Evolutionary conservation across 2,329 filamentous ascomycete genomes (phyloP), one percentile per base, ranked within the genome.

Genomic region (Bipolaris gigantea): DNA sequence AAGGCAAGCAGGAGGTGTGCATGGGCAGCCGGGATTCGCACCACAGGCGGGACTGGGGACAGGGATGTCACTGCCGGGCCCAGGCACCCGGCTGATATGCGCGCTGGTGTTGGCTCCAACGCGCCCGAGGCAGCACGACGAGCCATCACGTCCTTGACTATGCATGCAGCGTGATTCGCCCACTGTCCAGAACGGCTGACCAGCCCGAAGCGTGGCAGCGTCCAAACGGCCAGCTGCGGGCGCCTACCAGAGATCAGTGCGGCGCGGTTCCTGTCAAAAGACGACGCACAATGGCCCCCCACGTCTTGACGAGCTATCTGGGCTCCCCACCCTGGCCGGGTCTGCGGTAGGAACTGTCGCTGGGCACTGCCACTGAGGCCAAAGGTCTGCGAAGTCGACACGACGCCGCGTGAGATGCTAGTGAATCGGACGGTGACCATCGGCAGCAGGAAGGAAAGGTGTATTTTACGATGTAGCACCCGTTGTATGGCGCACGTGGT

Each of bases 81-180:
- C 61, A 71, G 65, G 65, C 63, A 70, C 61, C 62, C 33, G 52
- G 25, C 45, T 50, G 49, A 53, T 58, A 41, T 51, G 53, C 57
- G 56, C 49, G 44, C 44, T 60, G 50, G 57, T 44, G 64, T 58
- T 70, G 66, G 62, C 56, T 57, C 56, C 49, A 63, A 38, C 42
- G 44, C 56, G 52, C 56, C 54, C 54, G 44, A 53, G 52, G 49
- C 43, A 44, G 45, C 48, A 55, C 42, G 25, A 32, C 48, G 44
- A 30, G 36, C n/a, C 35, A 43, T 34, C 42, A 47, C 36, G 48
- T 51, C 48, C 38, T 51, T 42, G 34, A 30, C 45, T 45, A 43
- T 54, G 52, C 49, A 43, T 47, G 53, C 50, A 49, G 33, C 36
- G 27, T 60, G 59, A 69, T 66, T 66, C 60, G 64, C 49, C 48